Base-by-base conservation (phyloP, 1,284 basidiomycete species). In the Ceratobasidium sp. region DNA sequence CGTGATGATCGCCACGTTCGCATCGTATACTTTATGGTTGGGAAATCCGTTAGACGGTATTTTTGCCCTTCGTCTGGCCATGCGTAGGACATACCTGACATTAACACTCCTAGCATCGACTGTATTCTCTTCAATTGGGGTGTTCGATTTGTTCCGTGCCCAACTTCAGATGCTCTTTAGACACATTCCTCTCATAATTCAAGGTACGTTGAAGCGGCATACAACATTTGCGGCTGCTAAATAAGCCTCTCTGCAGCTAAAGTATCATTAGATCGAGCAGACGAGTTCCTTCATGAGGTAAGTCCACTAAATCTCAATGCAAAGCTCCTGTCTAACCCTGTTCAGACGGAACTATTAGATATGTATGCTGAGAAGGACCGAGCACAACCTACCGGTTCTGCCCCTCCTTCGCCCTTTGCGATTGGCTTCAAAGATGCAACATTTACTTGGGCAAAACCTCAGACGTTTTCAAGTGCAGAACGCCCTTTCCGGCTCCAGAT, bases 341-440 rank as follows among this genome's bases (percentile, higher is more conserved):
- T 21, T 16, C 74, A 86, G 82, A 88, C 85, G 38, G 87, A 88
- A 74, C 81, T 89, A 49, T 80, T 88, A 47, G 87, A 89, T 74
- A 76, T 77, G 13, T 87, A 81, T 74, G 77, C 81, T 13, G 79
- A 81, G 75, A 78, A 72, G 64, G 79, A 44, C 79, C 81, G 70
- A 76, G 80, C 7, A 76, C 79, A 66, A 52, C 73, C 16, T 72
- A 78, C 64, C 47, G 71, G 13, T 70, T 77, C 21, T 77, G 78
- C 23, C 61, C 81, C 43, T 44, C 79, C 18, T 73, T 78, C 52
- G 74, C 79, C 38, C 77, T 79, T 16, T 28, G 74, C 73, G 5
- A 83, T 85, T 63, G 84, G 85, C 0, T 84, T 86, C 78, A 75
- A 79, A 21, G 80, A 82, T 35, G 83, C 84, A 0, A 78, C 76